Conservation (phyloP, 345 rosid species). For the Linum usitatissimum region DNA sequence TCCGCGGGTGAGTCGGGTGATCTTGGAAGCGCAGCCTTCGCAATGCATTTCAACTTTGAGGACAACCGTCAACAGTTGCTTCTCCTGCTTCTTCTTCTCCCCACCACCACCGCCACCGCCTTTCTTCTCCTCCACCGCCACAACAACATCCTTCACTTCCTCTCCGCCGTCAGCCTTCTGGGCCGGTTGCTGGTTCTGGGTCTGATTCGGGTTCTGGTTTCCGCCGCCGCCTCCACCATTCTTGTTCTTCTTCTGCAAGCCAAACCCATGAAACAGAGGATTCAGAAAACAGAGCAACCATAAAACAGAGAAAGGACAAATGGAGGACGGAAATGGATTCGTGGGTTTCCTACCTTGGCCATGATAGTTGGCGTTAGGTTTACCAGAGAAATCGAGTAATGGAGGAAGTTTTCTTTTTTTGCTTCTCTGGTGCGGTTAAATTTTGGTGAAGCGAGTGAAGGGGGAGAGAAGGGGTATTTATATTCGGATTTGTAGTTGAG, state of each 20-base stretch:
- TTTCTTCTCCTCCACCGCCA: conserved; percentile 9
- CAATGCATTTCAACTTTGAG: conserved; percentile 76
- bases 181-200: not conserved
- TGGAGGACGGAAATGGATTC: too few species aligned
- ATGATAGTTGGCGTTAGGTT: too few species aligned
- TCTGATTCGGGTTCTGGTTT: conserved; percentile 8
- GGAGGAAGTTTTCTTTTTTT: too few species aligned
- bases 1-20: conserved; percentile 32
- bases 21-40: conserved; percentile 63
- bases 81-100: conserved; percentile 19
- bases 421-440: not conserved
- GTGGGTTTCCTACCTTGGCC: too few species aligned
- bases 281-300: not conserved
- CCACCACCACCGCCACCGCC: conserved; percentile 4
- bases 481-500: not conserved
- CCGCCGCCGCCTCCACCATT: not conserved
- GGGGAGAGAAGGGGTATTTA: not conserved
- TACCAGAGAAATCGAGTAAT: too few species aligned
- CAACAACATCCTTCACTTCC: not conserved
- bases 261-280: not conserved
- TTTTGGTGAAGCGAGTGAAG: not conserved
- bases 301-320: too few species aligned
- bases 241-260: not conserved
- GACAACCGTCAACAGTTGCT: conserved; percentile 29
- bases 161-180: not conserved